Evolutionary conservation across 2,329 filamentous ascomycete genomes (phyloP).

Genomic region (Pseudogymnoascus sp.): DNA sequence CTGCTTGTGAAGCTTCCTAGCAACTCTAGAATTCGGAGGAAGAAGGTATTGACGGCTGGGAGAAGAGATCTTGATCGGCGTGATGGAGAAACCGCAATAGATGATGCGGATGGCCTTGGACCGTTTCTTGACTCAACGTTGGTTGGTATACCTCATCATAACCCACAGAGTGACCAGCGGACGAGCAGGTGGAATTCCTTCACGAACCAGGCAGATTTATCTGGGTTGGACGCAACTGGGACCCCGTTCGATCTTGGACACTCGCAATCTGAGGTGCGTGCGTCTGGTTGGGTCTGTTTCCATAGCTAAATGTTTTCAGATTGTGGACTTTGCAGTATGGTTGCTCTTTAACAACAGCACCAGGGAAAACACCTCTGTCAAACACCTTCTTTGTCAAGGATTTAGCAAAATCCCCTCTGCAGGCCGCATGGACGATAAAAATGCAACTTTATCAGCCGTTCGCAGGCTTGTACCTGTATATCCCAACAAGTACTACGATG

Average conservation of each 20-base stretch:
- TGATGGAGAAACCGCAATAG: background rate
- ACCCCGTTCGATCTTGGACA: background rate
- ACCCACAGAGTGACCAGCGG: background rate
- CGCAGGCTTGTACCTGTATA: slow-evolving; percentile 56
- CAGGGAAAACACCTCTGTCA: slow-evolving; percentile 42
- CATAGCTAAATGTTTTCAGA: slow-evolving; percentile 35
- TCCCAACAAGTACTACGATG: slow-evolving; percentile 60
- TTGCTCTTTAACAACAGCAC: slow-evolving; percentile 57
- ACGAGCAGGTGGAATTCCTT: background rate
- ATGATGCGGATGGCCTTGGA: slow-evolving; percentile 13
- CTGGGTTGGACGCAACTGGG: background rate
- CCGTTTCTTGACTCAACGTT: slow-evolving; percentile 25
- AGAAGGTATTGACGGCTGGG: slow-evolving; percentile 42
- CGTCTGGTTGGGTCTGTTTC: background rate
- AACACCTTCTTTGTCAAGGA: slow-evolving; percentile 77
- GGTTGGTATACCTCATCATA: slow-evolving; percentile 19
- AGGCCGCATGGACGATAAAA: slow-evolving; percentile 17
- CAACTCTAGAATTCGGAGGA: slow-evolving; percentile 54
- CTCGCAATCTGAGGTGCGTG: slow-evolving; percentile 13
- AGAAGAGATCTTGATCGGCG: background rate
- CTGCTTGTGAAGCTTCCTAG: slow-evolving; percentile 55
- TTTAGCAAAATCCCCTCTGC: slow-evolving; percentile 46
- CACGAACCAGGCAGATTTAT: background rate
- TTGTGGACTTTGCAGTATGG: slow-evolving; percentile 72
- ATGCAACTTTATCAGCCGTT: slow-evolving; percentile 36